Evolutionary conservation across 2,329 filamentous ascomycete genomes (phyloP), one percentile per base, ranked within the genome.

Genomic region (Tolypocladium tropicale): DNA sequence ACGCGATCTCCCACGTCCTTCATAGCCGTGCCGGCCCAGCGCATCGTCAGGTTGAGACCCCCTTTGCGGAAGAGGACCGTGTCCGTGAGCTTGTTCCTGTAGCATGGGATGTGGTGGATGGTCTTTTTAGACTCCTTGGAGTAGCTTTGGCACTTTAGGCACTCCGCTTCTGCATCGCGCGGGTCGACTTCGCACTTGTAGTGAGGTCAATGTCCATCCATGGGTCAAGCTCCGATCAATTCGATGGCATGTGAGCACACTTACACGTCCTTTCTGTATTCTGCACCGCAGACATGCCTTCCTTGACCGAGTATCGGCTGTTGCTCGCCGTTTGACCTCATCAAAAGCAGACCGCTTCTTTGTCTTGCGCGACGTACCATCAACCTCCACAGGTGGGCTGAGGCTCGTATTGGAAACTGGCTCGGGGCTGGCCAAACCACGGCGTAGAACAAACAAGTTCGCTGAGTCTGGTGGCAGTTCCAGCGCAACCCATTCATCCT

Each of bases 221-320:
- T 14, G 2, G 14, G 11, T 14, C 10, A 33, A n/a, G 6, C 23
- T 9, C 10, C 16, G 25, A 49, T 16, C 12, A n/a, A 7, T 52
- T 21, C 6, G 9, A 28, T 4, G 4, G 12, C 36, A 11, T 11
- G 51, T 28, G 21, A 37, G 53, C 10, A 34, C 51, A 67, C 74
- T 60, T 69, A 77, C 76, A 25, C 70, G 68, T 53, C 75, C 67
- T 18, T 73, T 73, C 59, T 78, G 76, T 56, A 72, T 72, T 36
- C 72, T 70, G 59, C 76, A 78, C 14, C 75, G 68, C 18, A 77
- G 63, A 53, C 76, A 78, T 0, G 76, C 76, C 32, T 69, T 70
- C 21, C 65, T 60, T 12, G 60, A 65, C 14, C 73, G 67, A 2
- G 72, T 74, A 16, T 65, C 64, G 28, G 67, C 65, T 1, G 71